Evolutionary conservation across 768 basidiomycete species (phyloP).

Genomic region (Postia placenta): DNA sequence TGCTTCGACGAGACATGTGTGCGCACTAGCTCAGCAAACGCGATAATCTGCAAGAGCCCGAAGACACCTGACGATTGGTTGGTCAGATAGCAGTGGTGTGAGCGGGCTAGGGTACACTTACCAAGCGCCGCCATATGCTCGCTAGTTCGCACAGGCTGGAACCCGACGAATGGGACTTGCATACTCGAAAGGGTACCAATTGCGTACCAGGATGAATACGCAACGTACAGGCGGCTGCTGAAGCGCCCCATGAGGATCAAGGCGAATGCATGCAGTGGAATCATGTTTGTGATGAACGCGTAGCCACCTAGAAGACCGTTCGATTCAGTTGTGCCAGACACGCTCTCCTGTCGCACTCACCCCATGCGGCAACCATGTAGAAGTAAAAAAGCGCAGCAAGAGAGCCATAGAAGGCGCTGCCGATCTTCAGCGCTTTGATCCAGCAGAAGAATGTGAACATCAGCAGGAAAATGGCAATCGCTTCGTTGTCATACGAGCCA

Average conservation of each 20-base stretch:
- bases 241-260: slow-evolving; percentile 96
- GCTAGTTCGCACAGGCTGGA: slow-evolving; percentile 95
- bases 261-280: slow-evolving; percentile 91
- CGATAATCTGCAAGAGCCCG: slow-evolving; percentile 92
- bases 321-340: neutral
- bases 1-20: slow-evolving; percentile 88
- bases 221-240: slow-evolving; percentile 86
- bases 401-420: slow-evolving; percentile 88
- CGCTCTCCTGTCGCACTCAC: slow-evolving; percentile 34
- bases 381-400: slow-evolving; percentile 95
- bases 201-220: slow-evolving; percentile 96
- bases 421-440: slow-evolving; percentile 94
- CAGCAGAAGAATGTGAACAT: slow-evolving; percentile 98
- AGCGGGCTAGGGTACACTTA: slow-evolving; percentile 27
- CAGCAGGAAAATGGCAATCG: slow-evolving; percentile 98
- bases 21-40: slow-evolving; percentile 85
- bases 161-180: slow-evolving; percentile 99
- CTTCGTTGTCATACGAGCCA: slow-evolving; percentile 99
- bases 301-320: slow-evolving; percentile 65
- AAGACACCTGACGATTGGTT: slow-evolving; percentile 64
- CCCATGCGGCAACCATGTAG: slow-evolving; percentile 99
- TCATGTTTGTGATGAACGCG: slow-evolving; percentile 99
- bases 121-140: slow-evolving; percentile 99
- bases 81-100: neutral
- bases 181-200: slow-evolving; percentile 96